Percentiles rank a stretch among this genome's conserved stretches.
Evolutionary conservation across 352 stramenopile genomes (phyloP).

Genomic region (Globisporangium middletonii): DNA sequence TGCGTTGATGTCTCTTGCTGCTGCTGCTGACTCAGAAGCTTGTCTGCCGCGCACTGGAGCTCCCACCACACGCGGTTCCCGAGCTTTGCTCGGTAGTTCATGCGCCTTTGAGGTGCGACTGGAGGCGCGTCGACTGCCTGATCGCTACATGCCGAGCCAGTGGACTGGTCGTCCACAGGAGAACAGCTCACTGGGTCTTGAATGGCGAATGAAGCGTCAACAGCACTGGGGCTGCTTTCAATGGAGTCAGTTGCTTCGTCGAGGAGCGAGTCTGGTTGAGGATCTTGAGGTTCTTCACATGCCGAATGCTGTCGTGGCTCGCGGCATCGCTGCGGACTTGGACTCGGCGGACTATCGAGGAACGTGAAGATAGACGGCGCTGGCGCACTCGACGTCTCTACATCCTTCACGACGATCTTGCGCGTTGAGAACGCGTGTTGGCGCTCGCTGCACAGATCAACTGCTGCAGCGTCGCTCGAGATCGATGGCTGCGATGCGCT

Average conservation of each 20-base stretch:
- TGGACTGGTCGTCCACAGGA: too few species aligned
- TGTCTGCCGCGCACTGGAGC: slow-evolving; percentile 44
- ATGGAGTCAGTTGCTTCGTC: background rate
- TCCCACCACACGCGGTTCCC: slow-evolving; percentile 62
- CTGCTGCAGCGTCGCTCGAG: background rate
- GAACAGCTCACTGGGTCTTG: too few species aligned
- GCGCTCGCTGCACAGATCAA: background rate
- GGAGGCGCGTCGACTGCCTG: background rate
- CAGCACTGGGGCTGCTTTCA: background rate
- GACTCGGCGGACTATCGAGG: background rate
- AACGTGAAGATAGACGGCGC: background rate
- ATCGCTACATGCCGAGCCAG: background rate
- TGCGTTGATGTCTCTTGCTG: background rate
- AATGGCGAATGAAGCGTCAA: too few species aligned
- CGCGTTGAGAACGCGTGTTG: too few species aligned
- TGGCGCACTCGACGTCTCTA: background rate
- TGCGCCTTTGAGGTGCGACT: background rate
- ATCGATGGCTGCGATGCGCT: background rate
- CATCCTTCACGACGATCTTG: background rate
- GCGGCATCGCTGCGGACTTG: background rate
- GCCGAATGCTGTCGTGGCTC: background rate
- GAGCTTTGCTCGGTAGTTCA: slow-evolving; percentile 39
- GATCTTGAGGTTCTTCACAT: too few species aligned
- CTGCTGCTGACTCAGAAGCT: slow-evolving; percentile 19
- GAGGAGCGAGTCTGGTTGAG: too few species aligned